phyloP scores from a whole-genome alignment of 2,329 filamentous ascomycete genomes.

The Aspergillus ibericus region DNA sequence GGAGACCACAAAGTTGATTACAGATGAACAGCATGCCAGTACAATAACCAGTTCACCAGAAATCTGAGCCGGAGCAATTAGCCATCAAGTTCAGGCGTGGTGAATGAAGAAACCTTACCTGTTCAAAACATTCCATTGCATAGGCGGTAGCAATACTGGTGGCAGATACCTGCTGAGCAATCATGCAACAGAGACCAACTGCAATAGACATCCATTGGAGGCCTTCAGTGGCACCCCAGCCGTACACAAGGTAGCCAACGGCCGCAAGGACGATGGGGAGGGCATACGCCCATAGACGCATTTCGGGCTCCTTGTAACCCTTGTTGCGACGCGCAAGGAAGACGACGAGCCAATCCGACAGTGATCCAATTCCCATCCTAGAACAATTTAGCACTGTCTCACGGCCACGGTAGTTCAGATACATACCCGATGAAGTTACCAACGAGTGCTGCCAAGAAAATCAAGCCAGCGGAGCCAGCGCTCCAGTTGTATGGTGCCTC shows the following conservation, averaged over 20 bases:
- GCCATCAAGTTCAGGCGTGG: neutral
- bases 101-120: slow-evolving; percentile 17
- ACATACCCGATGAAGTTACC: slow-evolving; percentile 34
- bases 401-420: neutral
- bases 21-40: slow-evolving; percentile 37
- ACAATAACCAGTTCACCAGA: slow-evolving; percentile 42
- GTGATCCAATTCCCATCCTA: slow-evolving; percentile 46
- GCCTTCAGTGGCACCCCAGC: slow-evolving; percentile 39
- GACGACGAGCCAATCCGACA: slow-evolving; percentile 35
- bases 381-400: neutral
- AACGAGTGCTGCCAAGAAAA: slow-evolving; percentile 36
- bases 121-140: slow-evolving; percentile 45
- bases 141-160: slow-evolving; percentile 44
- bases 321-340: slow-evolving; percentile 35
- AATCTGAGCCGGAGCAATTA: slow-evolving; percentile 22
- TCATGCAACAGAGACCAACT: slow-evolving; percentile 40
- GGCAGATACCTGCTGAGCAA: slow-evolving; percentile 43
- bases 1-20: slow-evolving; percentile 39
- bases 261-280: slow-evolving; percentile 34
- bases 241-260: slow-evolving; percentile 41
- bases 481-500: slow-evolving; percentile 39
- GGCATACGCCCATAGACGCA: slow-evolving; percentile 39
- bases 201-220: slow-evolving; percentile 39
- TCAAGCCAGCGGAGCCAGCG: slow-evolving; percentile 31
- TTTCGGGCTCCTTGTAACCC: slow-evolving; percentile 40